A percentile compares a stretch with the other conserved stretches of the same genome.
Evolutionary conservation across 306 rosid genomes (phyloP).

Genomic region (Trifolium pratense): DNA sequence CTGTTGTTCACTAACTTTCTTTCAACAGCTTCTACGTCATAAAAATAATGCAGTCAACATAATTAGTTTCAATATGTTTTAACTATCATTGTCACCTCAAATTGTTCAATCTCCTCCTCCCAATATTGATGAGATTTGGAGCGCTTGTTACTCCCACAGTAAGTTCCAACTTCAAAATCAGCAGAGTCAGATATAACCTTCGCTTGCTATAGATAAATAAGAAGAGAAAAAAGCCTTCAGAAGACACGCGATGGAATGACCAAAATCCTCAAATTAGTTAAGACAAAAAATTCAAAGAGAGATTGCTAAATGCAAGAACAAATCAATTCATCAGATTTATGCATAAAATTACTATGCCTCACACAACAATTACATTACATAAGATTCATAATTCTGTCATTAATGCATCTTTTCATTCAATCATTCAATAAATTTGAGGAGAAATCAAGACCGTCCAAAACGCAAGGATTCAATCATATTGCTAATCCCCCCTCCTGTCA

Average conservation of each 20-base stretch:
- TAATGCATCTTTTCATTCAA: not conserved
- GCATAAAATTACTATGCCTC: constrained; percentile 1
- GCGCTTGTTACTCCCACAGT: constrained; percentile 69
- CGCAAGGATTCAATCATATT: constrained; percentile 20
- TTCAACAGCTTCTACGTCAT: constrained; percentile 6
- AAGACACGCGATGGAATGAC: constrained; percentile 7
- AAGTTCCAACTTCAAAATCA: constrained; percentile 74
- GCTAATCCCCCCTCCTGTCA: not conserved
- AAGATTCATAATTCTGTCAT: constrained; percentile 26
- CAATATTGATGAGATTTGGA: constrained; percentile 64
- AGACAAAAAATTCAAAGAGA: constrained; percentile 22
- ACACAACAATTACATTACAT: not conserved
- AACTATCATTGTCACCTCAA: constrained; percentile 65
- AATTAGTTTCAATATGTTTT: constrained; percentile 30
- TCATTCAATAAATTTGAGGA: constrained; percentile 3
- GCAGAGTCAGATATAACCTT: constrained; percentile 73
- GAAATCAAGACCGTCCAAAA: constrained; percentile 20
- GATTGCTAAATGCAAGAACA: constrained; percentile 4
- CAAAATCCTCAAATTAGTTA: constrained; percentile 2
- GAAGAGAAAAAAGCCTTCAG: constrained; percentile 35
- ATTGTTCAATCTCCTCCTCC: constrained; percentile 69
- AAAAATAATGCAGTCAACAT: constrained; percentile 18
- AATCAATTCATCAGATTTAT: constrained; percentile 18
- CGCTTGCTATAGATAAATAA: constrained; percentile 70
- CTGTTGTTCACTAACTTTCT: constrained; percentile 14